phyloP scores from a whole-genome alignment of 805 yeast genomes.

The Ogataea populi-albae region DNA sequence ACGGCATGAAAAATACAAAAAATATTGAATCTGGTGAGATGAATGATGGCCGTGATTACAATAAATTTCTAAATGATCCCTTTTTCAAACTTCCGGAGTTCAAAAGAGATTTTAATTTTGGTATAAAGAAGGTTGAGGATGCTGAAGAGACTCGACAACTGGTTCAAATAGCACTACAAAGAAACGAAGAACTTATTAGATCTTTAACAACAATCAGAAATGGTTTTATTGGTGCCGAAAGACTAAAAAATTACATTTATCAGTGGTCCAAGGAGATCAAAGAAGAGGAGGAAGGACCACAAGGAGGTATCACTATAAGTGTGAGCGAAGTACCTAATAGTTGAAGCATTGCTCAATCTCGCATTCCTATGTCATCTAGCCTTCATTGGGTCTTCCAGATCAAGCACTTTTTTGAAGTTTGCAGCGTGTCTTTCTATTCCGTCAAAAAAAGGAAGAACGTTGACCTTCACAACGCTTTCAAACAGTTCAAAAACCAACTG shows the following conservation, averaged over 20 bases:
- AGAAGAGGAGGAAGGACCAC: conserved; percentile 39
- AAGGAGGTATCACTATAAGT: neutral
- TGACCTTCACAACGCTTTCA: conserved; percentile 46
- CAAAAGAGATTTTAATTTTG: conserved; percentile 46
- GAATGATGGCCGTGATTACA: conserved; percentile 14
- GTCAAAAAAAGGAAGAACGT: conserved; percentile 49
- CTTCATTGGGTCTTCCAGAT: too few species aligned
- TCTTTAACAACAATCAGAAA: conserved; percentile 70
- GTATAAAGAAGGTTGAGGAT: conserved; percentile 45
- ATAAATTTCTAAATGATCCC: conserved; percentile 41
- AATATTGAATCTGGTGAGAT: conserved; percentile 6
- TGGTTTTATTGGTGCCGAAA: conserved; percentile 75
- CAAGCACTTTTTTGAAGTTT: conserved; percentile 11
- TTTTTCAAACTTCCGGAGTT: conserved; percentile 64
- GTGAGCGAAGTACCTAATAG: neutral
- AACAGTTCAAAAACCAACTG: conserved; percentile 64
- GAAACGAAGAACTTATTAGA: conserved; percentile 82
- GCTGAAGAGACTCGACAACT: conserved; percentile 72
- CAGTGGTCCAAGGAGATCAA: conserved; percentile 87
- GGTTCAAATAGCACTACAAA: conserved; percentile 75
- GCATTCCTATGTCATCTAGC: too few species aligned
- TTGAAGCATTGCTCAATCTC: too few species aligned
- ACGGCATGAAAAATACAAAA: conserved; percentile 17
- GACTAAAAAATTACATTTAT: conserved; percentile 64
- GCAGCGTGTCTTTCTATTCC: conserved; percentile 10